phyloP scores from a whole-genome alignment of 2,329 filamentous ascomycete genomes.

The Aspergillus puulaauensis region DNA sequence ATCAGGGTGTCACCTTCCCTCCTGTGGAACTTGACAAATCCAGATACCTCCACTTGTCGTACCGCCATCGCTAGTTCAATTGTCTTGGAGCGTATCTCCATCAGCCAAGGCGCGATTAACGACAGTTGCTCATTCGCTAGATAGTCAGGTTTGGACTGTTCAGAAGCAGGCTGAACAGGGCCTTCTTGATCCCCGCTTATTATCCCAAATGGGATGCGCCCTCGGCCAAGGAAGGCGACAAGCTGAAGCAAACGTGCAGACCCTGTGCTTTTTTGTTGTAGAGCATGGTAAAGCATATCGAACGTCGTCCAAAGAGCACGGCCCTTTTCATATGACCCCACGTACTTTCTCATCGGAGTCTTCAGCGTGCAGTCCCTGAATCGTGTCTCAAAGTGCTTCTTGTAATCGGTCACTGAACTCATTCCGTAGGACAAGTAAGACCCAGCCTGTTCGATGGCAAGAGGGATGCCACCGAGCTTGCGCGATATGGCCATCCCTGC shows the following conservation, averaged over 20 bases:
- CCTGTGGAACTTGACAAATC: neutral
- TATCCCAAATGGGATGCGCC: neutral
- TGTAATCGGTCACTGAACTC: neutral
- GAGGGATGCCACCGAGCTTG: slow-evolving; percentile 5
- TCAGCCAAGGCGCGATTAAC: neutral
- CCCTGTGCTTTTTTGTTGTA: neutral
- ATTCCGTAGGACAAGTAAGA: slow-evolving; percentile 3
- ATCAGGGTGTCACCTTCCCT: neutral
- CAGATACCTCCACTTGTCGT: neutral
- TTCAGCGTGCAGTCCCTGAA: too few relatives aligned
- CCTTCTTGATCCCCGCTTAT: neutral
- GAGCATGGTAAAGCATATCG: neutral
- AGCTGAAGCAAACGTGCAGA: neutral
- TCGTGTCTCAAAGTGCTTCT: neutral
- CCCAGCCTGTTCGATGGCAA: slow-evolving; percentile 4
- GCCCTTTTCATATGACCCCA: slow-evolving; percentile 2
- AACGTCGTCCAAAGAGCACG: slow-evolving; percentile 8
- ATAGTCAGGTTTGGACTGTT: too few relatives aligned
- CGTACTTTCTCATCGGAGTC: neutral
- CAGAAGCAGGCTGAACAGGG: neutral
- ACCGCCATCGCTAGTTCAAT: neutral
- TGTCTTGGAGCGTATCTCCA: neutral
- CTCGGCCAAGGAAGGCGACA: neutral
- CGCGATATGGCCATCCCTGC: neutral
- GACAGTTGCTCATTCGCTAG: neutral